A percentile compares a stretch with the other conserved stretches of the same genome.
Conservation (phyloP, 768 basidiomycete species). For the Psilocybe sp. region DNA sequence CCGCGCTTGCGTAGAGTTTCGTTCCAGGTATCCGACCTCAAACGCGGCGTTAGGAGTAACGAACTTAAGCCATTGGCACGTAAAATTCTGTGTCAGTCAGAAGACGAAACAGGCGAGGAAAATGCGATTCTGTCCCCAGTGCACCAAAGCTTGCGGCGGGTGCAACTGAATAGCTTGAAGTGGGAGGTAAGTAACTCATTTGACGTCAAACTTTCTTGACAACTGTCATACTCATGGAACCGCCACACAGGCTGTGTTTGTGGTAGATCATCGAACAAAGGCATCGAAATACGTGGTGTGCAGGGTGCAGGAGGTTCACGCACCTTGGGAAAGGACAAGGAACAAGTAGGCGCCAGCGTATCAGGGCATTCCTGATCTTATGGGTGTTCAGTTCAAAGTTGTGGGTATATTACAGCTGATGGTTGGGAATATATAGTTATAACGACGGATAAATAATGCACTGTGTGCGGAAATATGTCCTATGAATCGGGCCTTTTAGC, state of each 20-base stretch:
- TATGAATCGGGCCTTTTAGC: too few species aligned
- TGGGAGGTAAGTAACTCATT: constrained; percentile 30
- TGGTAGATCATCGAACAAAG: neutral
- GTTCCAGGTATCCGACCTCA: constrained; percentile 31
- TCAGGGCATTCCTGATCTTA: too few species aligned
- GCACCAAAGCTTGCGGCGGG: constrained; percentile 21
- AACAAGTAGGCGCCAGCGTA: neutral
- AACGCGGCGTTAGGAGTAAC: constrained; percentile 16
- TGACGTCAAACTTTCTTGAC: neutral
- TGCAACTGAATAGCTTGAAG: constrained; percentile 27
- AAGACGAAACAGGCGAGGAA: too few species aligned
- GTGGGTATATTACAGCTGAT: too few species aligned
- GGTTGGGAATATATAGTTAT: too few species aligned
- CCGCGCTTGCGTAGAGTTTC: constrained; percentile 27
- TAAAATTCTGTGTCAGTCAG: neutral
- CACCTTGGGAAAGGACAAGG: neutral
- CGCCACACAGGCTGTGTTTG: neutral
- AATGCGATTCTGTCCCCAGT: constrained; percentile 1
- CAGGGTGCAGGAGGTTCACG: neutral
- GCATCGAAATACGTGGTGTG: neutral
- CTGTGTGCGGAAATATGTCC: too few species aligned
- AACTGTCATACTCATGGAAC: neutral
- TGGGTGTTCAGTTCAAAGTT: too few species aligned
- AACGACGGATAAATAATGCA: too few species aligned
- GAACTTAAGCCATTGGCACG: constrained; percentile 19